These are phyloP conservation scores for Saccharomycopsis amapae DNA, from an alignment of 805 yeast species.

Conservation along the genomic window DNA sequence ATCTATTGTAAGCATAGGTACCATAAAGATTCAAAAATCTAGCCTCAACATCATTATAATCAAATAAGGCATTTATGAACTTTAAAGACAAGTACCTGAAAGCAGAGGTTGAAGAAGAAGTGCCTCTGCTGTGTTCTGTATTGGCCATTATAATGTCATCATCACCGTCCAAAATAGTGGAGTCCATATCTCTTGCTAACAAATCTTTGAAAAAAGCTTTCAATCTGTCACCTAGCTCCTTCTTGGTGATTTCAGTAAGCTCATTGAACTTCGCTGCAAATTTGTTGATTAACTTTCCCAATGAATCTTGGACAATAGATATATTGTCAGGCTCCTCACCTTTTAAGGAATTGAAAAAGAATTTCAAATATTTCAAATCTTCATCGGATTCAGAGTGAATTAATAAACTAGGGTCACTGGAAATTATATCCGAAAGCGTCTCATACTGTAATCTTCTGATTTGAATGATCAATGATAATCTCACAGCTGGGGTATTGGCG, in stretches of 20 bases:
- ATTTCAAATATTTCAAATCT: conserved; percentile 50
- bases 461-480: neutral
- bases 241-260: neutral
- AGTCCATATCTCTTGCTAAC: conserved; percentile 9
- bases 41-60: conserved; percentile 61
- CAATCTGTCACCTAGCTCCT: conserved; percentile 1
- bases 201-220: conserved; percentile 14
- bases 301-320: conserved; percentile 62
- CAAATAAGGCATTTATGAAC: conserved; percentile 54
- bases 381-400: conserved; percentile 36
- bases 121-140: conserved; percentile 20
- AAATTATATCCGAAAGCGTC: conserved; percentile 58
- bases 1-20: conserved; percentile 45
- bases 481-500: conserved; percentile 1
- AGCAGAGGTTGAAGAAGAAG: conserved; percentile 35
- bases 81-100: conserved; percentile 61
- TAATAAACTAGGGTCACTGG: conserved; percentile 28
- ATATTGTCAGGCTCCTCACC: conserved; percentile 58
- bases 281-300: conserved; percentile 50
- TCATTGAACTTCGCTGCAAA: conserved; percentile 28
- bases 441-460: conserved; percentile 63
- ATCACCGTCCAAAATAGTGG: conserved; percentile 22
- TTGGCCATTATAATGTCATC: conserved; percentile 8
- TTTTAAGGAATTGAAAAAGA: conserved; percentile 62
- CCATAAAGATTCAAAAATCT: conserved; percentile 65